These are phyloP conservation scores for Phytophthora quininea DNA, from an alignment of 352 stramenopile species.

Conservation along the genomic window DNA sequence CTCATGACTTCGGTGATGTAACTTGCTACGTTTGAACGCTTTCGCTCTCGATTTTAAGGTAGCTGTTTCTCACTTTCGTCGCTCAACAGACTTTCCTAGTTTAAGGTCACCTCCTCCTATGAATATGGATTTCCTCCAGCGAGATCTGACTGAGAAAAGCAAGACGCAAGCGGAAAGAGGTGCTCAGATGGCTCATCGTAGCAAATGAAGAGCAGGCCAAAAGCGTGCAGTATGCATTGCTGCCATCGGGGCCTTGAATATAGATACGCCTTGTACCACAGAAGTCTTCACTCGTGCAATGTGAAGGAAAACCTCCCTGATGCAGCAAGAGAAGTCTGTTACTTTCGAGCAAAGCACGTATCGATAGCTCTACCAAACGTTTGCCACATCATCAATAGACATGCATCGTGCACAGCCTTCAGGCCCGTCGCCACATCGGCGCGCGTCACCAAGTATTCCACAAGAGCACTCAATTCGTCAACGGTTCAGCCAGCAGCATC, in stretches of 20 bases:
- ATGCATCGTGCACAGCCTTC: constrained; percentile 18
- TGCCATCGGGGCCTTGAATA: constrained; percentile 17
- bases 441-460: constrained; percentile 9
- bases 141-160: constrained; percentile 3
- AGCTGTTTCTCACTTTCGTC: neutral
- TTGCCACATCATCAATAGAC: constrained; percentile 21
- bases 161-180: constrained; percentile 2
- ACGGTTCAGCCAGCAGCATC: constrained; percentile 27
- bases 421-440: neutral
- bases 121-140: too few species aligned
- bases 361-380: too few species aligned
- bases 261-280: constrained; percentile 12
- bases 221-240: constrained; percentile 23
- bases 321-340: too few species aligned
- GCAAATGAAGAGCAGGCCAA: constrained; percentile 15
- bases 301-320: constrained; percentile 19
- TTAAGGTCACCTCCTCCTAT: constrained; percentile 9
- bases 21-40: constrained; percentile 2
- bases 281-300: constrained; percentile 10
- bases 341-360: constrained; percentile 28
- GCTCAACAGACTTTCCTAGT: constrained; percentile 4
- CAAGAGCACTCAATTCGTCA: constrained; percentile 14
- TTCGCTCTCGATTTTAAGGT: neutral
- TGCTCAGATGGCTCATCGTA: constrained; percentile 7
- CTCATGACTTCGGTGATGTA: constrained; percentile 11